These are phyloP conservation scores for Pichia deserticola DNA, from an alignment of 805 yeast species.

Conservation along the genomic window DNA sequence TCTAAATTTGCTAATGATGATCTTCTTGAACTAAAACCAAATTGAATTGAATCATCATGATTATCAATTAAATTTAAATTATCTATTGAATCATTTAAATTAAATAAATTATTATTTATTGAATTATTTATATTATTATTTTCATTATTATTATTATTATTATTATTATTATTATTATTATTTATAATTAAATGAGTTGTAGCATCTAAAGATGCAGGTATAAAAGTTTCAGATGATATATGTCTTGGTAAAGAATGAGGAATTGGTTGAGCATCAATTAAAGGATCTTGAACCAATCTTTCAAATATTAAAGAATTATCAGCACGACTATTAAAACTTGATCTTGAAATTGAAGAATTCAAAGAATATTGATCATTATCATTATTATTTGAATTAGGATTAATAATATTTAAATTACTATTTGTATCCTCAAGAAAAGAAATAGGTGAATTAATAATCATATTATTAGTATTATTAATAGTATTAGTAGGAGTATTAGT, in stretches of 20 bases:
- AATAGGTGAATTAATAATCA: too few relatives aligned
- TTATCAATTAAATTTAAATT: neutral
- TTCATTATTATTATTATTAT: neutral
- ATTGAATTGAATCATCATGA: constrained; percentile 26
- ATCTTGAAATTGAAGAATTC: constrained; percentile 6
- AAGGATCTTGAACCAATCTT: constrained; percentile 56
- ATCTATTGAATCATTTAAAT: neutral
- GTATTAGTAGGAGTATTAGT: too few relatives aligned
- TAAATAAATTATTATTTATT: too few relatives aligned
- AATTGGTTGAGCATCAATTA: constrained; percentile 25
- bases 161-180: neutral
- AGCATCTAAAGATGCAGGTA: constrained; percentile 51
- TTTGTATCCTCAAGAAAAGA: too few relatives aligned
- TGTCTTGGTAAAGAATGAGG: constrained; percentile 28
- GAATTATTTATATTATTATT: too few relatives aligned
- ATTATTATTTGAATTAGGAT: too few relatives aligned
- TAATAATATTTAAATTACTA: too few relatives aligned
- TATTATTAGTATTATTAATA: too few relatives aligned
- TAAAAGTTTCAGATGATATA: constrained; percentile 41
- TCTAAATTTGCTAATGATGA: constrained; percentile 46
- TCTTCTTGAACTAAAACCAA: constrained; percentile 40
- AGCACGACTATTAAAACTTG: constrained; percentile 8
- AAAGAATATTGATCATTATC: constrained; percentile 11
- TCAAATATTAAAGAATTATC: constrained; percentile 51
- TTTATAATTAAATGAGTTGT: constrained; percentile 35